These are phyloP conservation scores for Stemphylium lycopersici DNA, from an alignment of 2,329 filamentous ascomycete genomes.

Conservation along the genomic window DNA sequence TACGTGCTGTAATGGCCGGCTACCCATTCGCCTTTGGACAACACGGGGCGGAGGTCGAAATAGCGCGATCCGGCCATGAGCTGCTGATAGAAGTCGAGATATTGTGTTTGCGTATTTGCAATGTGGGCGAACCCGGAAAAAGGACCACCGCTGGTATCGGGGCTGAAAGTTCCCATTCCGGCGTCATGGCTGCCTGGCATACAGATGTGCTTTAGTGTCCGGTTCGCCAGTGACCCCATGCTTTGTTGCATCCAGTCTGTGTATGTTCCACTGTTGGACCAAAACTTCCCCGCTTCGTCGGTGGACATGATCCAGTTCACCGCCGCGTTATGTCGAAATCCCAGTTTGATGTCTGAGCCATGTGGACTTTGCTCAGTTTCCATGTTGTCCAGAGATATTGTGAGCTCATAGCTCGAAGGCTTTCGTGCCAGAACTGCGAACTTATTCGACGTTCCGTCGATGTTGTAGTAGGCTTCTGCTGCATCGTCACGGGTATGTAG, in stretches of 20 bases:
- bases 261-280: conserved; percentile 45
- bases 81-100: conserved; percentile 54
- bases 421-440: conserved; percentile 43
- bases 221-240: conserved; percentile 46
- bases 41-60: conserved; percentile 57
- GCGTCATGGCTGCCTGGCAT: conserved; percentile 59
- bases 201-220: conserved; percentile 54
- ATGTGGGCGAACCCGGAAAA: conserved; percentile 30
- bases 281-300: conserved; percentile 42
- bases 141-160: conserved; percentile 42
- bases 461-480: conserved; percentile 44
- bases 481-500: conserved; percentile 38
- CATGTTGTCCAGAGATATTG: conserved; percentile 37
- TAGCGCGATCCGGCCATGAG: conserved; percentile 55
- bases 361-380: conserved; percentile 42
- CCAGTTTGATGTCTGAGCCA: conserved; percentile 41
- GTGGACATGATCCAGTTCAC: conserved; percentile 50
- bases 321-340: conserved; percentile 44
- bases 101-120: conserved; percentile 56
- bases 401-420: conserved; percentile 38
- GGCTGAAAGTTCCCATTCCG: conserved; percentile 55
- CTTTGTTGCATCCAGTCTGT: conserved; percentile 52
- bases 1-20: conserved; percentile 52
- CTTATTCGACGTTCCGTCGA: conserved; percentile 36
- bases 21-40: conserved; percentile 50